Base-by-base conservation (phyloP, 2,329 filamentous ascomycete species). In the Balansia obtecta region DNA sequence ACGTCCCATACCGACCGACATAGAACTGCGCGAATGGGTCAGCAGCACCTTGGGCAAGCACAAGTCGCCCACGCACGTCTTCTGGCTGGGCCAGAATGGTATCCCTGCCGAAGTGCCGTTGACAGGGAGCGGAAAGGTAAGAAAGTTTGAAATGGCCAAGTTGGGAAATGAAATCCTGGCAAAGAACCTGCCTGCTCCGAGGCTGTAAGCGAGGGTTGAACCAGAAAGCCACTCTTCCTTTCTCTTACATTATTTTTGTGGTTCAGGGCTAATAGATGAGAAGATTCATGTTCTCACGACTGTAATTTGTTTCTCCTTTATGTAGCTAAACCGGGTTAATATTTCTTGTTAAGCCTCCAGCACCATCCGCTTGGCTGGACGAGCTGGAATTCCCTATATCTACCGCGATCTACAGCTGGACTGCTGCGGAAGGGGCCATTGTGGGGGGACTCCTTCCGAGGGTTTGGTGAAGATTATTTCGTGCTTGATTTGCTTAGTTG, bases 31-130 rank as follows among this genome's bases (percentile, higher is more conserved):
- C 15, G 71, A 75, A 42, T 86, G 82, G 82, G 80, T 80, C 1
- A 72, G 77, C 47, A 68, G 76, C 56, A 74, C 71, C 37, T 71
- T 86, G 7, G 82, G 82, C 1, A 70, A 75, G 38, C 82, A 86
- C 61, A 86, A 86, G 67, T 80, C 83, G 3, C 86, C 86, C 0
- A 71, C 77, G 9, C 77, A 88, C 63, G 63, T 90, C n/a, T 89
- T 89, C 61, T 88, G 85, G 76, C 73, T 90, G 27, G 86, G 86
- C 0, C 69, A 77, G 55, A 74, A 74, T 44, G 76, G 74, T 11
- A 72, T 83, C 22, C 74, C 79, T 1, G 57, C 58, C 1, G 67
- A 70, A 1, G 71, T 84, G 33, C 83, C 83, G 10, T 68, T 85
- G 60, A 86, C 83, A n/a, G 82, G 82, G 0, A 86, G 82, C 60